Percentiles rank a stretch among this genome's conserved stretches.
phyloP scores from a whole-genome alignment of 176 grass and related monocot genomes.

The Oryza meridionalis region DNA sequence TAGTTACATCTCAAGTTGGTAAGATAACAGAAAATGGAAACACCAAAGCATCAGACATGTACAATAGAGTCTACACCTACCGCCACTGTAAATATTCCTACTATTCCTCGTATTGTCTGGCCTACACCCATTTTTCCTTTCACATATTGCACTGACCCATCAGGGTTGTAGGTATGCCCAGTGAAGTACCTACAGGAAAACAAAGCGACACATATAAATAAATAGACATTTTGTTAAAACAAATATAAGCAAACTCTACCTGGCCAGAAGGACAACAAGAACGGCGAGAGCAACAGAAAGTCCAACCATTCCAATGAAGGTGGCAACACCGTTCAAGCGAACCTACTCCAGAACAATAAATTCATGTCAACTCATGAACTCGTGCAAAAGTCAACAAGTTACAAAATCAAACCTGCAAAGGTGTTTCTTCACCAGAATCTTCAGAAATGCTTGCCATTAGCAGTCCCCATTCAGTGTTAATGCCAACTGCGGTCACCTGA shows the following conservation, averaged over 20 bases:
- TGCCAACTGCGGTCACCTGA: constrained; percentile 91
- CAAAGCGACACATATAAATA: neutral
- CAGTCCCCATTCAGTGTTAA: constrained; percentile 93
- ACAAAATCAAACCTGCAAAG: constrained; percentile 74
- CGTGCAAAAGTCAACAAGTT: neutral
- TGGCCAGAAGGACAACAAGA: constrained; percentile 78
- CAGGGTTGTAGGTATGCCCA: constrained; percentile 73
- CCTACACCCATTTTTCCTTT: constrained; percentile 87
- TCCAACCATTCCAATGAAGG: constrained; percentile 90
- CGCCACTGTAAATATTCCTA: constrained; percentile 89
- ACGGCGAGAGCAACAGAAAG: constrained; percentile 70
- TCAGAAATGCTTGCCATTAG: constrained; percentile 99
- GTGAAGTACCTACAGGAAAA: constrained; percentile 86
- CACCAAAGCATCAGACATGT: neutral
- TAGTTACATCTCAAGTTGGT: constrained; percentile 42
- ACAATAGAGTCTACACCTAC: constrained; percentile 53
- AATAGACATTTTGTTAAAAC: neutral
- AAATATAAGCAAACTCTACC: constrained; percentile 47
- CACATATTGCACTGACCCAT: constrained; percentile 80
- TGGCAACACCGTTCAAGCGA: constrained; percentile 91
- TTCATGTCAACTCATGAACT: constrained; percentile 17
- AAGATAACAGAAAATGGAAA: constrained; percentile 20
- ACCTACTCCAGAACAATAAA: constrained; percentile 60
- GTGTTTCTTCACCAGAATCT: constrained; percentile 97
- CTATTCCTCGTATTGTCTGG: constrained; percentile 59